Evolutionary conservation across 306 rosid species (phyloP).

Genomic region (Cicer yamashitae): DNA sequence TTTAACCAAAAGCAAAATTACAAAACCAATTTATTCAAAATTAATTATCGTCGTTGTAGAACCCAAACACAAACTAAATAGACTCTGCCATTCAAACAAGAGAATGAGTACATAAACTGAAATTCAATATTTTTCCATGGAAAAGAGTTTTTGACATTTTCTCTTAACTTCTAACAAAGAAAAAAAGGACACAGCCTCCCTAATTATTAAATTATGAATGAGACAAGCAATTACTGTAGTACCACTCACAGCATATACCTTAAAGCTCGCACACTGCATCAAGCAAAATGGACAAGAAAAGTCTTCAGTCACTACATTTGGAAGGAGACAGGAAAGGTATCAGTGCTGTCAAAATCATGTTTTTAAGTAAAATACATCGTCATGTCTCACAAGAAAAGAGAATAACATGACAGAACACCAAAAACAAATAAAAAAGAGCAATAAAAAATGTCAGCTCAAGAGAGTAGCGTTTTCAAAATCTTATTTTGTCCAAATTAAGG

Average conservation of each 20-base stretch:
- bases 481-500: conserved; percentile 24
- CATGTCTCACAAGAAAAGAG: background rate
- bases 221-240: conserved; percentile 28
- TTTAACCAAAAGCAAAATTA: background rate
- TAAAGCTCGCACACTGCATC: conserved; percentile 90
- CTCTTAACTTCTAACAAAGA: conserved; percentile 25
- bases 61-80: conserved; percentile 1
- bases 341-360: conserved; percentile 24
- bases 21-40: background rate
- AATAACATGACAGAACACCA: conserved; percentile 19
- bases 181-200: conserved; percentile 31
- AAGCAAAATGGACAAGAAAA: conserved; percentile 94
- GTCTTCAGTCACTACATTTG: conserved; percentile 83
- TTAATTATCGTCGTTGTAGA: background rate
- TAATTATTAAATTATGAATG: conserved; percentile 31
- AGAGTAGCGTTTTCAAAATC: conserved; percentile 26
- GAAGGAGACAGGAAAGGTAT: conserved; percentile 43
- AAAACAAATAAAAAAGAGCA: conserved; percentile 26
- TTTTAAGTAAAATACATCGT: background rate
- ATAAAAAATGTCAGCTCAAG: conserved; percentile 4
- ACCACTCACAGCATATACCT: conserved; percentile 58
- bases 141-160: conserved; percentile 9
- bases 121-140: conserved; percentile 23
- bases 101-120: conserved; percentile 18
- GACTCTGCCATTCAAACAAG: background rate